A percentile compares a stretch with the other conserved stretches of the same genome.
These are phyloP conservation scores for Eleusine indica DNA, from an alignment of 176 grass and related monocot genomes.

Conservation along the genomic window DNA sequence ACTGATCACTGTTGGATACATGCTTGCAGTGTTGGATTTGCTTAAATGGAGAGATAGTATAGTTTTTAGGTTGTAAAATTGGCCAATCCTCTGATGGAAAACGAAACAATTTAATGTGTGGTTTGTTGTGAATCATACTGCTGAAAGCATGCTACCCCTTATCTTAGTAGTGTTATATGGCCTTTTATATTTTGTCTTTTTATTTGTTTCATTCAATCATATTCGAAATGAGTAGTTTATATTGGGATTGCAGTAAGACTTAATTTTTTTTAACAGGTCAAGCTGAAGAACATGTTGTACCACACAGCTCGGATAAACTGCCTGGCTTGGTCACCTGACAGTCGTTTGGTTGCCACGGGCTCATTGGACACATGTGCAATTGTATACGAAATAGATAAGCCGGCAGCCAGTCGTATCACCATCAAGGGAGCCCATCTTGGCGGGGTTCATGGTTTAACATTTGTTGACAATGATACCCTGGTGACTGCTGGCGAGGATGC, in stretches of 20 bases:
- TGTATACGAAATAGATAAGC: constrained; percentile 85
- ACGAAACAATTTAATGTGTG: neutral
- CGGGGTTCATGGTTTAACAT: constrained; percentile 89
- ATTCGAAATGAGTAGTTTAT: neutral
- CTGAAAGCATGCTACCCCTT: constrained; percentile 7
- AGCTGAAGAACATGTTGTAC: constrained; percentile 98
- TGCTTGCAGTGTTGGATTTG: neutral
- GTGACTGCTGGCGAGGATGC: constrained; percentile 84
- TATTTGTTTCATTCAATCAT: neutral
- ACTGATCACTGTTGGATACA: neutral
- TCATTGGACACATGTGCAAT: constrained; percentile 91
- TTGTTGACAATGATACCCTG: constrained; percentile 58
- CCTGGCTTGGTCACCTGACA: constrained; percentile 91
- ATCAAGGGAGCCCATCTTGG: constrained; percentile 94
- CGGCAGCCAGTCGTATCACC: constrained; percentile 69
- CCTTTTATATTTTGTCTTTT: neutral
- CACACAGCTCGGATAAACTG: constrained; percentile 91
- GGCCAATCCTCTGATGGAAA: neutral
- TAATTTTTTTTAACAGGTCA: constrained; percentile 54
- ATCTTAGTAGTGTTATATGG: neutral
- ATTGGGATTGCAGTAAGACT: neutral
- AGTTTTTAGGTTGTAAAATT: neutral
- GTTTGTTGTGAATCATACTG: constrained; percentile 16
- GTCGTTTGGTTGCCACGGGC: constrained; percentile 75
- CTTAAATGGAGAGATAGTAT: neutral